Evolutionary conservation across 768 basidiomycete genomes (phyloP), one percentile per base, ranked within the genome.

Genomic region (Tubosaeta sp.): DNA sequence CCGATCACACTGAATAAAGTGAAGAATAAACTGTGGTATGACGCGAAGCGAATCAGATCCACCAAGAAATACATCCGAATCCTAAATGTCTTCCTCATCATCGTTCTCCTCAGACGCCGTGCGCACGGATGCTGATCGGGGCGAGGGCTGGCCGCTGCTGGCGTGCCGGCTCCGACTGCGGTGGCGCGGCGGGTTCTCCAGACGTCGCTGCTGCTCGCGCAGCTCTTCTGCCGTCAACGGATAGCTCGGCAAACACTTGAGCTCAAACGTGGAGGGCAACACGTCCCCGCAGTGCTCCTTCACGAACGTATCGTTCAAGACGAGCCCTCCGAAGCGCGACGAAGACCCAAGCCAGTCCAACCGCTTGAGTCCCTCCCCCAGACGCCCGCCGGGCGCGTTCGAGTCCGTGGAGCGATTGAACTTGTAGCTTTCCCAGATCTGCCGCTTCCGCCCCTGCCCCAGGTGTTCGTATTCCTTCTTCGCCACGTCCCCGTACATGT

Each of bases 341-440:
- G 78, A 64, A 44, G 71, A 65, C 7, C 80, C 74, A 31, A 91
- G 72, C 72, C 80, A 90, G 61, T 91, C 89, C 48, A 86, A 69
- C 48, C 83, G 71, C 56, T 81, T 78, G 65, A 91, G 73, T 9
- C 82, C 82, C 44, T 78, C 74, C 8, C 80, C 81, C 4, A 91
- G 75, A 38, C 69, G 68, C 0, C 87, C 89, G 0, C 89, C 89
- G 1, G 89, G 88, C 2, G 83, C 86, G 44, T 80, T 81, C 25
- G 70, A 70, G 29, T 76, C 76, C 9, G 81, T 77, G 10, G 84
- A 84, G 17, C 89, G 79, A 63, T 91, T 91, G 63, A 78, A 73
- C 33, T 74, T 69, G 65, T 88, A 91, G 31, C 81, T 74, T 26
- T 75, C 71, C 38, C 71, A 70, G 12, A 88, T 72, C 10, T 70